Evolutionary conservation across 208 protist species (phyloP), one percentile per base, ranked within the genome.

Genomic region (Wallacemonas collosoma): DNA sequence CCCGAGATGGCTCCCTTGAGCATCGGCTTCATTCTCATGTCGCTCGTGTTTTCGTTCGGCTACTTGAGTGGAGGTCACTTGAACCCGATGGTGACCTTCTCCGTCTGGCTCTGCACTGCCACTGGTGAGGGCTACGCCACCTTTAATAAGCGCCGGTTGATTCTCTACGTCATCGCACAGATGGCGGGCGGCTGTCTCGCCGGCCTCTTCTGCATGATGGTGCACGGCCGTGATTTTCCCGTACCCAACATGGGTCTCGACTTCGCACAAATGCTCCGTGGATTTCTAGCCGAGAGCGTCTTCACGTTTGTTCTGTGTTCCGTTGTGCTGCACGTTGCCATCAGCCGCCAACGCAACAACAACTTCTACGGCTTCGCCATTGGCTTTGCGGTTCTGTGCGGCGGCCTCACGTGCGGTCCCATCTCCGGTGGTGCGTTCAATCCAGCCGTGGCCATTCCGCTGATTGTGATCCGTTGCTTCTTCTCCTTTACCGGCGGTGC

Each of bases 301-400:
- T 95, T 88, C 76, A 95, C 85, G 11, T 93, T 95, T 78, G 57
- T 95, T 12, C 77, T 95, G 26, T 93, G 85, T 68, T 93, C 89
- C 17, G 85, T 91, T 39, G 85, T 93, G 38, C 76, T 95, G 62
- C 89, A 95, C 60, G 83, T 89, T n/a, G 79, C 82, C 43, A 79
- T 89, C 9, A 88, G 83, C 56, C 84, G 79, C 26, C 85, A 89
- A 68, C 76, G 72, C 14, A 86, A 87, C 69, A 91, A 87, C 77
- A 89, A 90, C 75, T 93, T 95, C 51, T 90, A 91, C 73, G 89
- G 87, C 9, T 91, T 95, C 69, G 87, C 86, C 15, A 89, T 91
- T 57, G 89, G 89, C 54, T 90, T 91, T 62, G 81, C 89, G 17
- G 79, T 95, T 68, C 69, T 95, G 39, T 85, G 82, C 48, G 87